These are phyloP conservation scores for Nannochloropsis oceanica DNA, from an alignment of 108 stramenopile species.

Conservation along the genomic window DNA sequence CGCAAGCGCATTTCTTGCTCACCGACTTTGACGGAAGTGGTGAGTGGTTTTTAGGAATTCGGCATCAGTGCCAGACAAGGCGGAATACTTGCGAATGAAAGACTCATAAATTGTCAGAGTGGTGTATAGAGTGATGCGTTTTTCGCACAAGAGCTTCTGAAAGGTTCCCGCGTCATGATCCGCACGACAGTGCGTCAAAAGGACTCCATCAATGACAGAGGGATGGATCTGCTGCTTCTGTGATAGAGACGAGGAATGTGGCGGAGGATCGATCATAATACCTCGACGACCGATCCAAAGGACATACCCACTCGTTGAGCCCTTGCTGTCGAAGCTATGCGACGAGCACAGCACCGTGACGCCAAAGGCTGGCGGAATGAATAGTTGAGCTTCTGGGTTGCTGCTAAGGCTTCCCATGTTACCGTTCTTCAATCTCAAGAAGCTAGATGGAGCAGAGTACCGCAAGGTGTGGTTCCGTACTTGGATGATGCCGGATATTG, in stretches of 20 bases:
- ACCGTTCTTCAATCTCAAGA: not conserved
- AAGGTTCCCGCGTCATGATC: conserved; percentile 90
- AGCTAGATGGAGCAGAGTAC: not conserved
- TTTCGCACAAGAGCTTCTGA: conserved; percentile 75
- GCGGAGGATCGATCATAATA: conserved; percentile 88
- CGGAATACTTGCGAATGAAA: conserved; percentile 84
- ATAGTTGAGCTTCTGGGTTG: conserved; percentile 27
- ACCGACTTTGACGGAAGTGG: conserved; percentile 72
- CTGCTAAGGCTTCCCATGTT: not conserved
- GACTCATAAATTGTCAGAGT: conserved; percentile 82
- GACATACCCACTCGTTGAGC: conserved; percentile 73
- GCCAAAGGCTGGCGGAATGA: conserved; percentile 77
- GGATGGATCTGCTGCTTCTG: conserved; percentile 34
- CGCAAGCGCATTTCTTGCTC: conserved; percentile 50
- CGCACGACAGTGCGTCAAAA: conserved; percentile 80
- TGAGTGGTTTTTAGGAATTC: conserved; percentile 59
- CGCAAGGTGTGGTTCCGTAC: not conserved
- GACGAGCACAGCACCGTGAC: conserved; percentile 81
- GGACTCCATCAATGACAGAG: conserved; percentile 68
- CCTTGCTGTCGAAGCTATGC: conserved; percentile 77
- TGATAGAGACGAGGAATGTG: conserved; percentile 27
- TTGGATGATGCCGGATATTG: not conserved
- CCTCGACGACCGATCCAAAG: conserved; percentile 85
- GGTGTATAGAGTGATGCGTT: conserved; percentile 66
- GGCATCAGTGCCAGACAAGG: conserved; percentile 62